Evolutionary conservation across 2,329 filamentous ascomycete genomes (phyloP).

Genomic region (Elsinoe fawcettii): DNA sequence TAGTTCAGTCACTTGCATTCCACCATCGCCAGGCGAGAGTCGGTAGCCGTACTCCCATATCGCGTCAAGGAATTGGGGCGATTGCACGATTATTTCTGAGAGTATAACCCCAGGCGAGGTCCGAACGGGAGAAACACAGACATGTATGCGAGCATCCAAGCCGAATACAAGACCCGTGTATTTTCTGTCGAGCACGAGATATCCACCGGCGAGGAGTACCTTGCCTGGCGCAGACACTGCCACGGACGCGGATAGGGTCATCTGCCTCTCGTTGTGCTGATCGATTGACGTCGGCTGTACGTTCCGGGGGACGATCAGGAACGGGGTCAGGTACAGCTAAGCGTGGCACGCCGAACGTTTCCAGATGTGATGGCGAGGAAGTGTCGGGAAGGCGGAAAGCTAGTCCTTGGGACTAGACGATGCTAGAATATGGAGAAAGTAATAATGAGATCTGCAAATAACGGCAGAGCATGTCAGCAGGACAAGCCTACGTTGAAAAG

Average conservation of each 20-base stretch:
- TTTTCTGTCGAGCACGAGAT: constrained; percentile 80
- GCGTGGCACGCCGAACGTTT: neutral
- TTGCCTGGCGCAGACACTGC: constrained; percentile 86
- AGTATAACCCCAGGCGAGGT: constrained; percentile 54
- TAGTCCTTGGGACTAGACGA: neutral
- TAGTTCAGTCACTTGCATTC: constrained; percentile 72
- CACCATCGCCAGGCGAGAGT: constrained; percentile 61
- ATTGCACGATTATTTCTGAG: constrained; percentile 73
- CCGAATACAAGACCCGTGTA: constrained; percentile 69
- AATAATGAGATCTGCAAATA: constrained; percentile 3
- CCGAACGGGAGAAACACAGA: constrained; percentile 48
- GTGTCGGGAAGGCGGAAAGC: neutral
- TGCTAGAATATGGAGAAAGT: neutral
- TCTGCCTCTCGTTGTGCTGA: constrained; percentile 11
- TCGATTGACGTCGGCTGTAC: constrained; percentile 2
- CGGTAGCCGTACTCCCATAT: constrained; percentile 82
- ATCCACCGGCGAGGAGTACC: constrained; percentile 88
- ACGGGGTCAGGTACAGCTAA: constrained; percentile 7
- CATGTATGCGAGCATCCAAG: constrained; percentile 57
- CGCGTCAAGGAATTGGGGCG: constrained; percentile 82
- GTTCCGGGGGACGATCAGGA: constrained; percentile 15
- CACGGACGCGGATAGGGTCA: constrained; percentile 18
- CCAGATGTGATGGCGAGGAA: neutral
- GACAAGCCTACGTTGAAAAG: constrained; percentile 8
- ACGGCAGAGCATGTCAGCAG: constrained; percentile 8